Base-by-base conservation (phyloP, 306 rosid species). In the Prunus kanzakura region DNA sequence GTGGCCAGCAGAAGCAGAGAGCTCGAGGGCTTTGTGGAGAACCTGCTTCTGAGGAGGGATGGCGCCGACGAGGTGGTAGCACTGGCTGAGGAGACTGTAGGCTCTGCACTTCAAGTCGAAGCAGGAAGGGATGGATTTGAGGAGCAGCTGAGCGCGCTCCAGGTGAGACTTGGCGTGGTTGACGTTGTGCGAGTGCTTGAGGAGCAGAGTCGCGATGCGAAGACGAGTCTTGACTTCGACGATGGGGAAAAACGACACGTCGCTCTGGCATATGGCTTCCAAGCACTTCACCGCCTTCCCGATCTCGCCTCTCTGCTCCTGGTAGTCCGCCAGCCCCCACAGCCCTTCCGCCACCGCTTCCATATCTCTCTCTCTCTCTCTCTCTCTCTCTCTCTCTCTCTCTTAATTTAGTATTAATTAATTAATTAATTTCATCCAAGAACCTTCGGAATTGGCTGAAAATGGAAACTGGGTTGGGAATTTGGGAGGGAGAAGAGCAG, bases 151-250 rank as follows among this genome's bases (percentile, higher is more conserved):
- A 7, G 97, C 86, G 29, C 98, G 96, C 84, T 95, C 98, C 15
- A 95, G 92, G 64, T 95, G 98, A 3, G 98, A 78, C 78, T 86
- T 92, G 74, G 98, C 98, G 72, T 89, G 92, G 79, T 86, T 88
- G 55, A 89, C 90, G 82, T 92, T 92, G 89, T 90, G 88, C 1
- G 97, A 92, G 64, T 89, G 90, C 82, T 88, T 89, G 67, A 95
- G 91, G 3, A 95, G 97, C 18, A 95, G 87, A 11, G 97, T 84
- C 27, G 97, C 97, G 73, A 92, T 82, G 64, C 98, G 97, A 22
- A 95, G 97, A 20, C 97, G 96, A 19, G 94, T 89, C 82, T 89
- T 95, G 87, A 95, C 97, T 85, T 95, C 98, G 0, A 92, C 92
- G 66, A 92, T 83, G 19, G 98, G 98, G 84, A 88, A 90, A 81